phyloP scores from a whole-genome alignment of 805 yeast species.

The Tetrapisispora phaffii region DNA sequence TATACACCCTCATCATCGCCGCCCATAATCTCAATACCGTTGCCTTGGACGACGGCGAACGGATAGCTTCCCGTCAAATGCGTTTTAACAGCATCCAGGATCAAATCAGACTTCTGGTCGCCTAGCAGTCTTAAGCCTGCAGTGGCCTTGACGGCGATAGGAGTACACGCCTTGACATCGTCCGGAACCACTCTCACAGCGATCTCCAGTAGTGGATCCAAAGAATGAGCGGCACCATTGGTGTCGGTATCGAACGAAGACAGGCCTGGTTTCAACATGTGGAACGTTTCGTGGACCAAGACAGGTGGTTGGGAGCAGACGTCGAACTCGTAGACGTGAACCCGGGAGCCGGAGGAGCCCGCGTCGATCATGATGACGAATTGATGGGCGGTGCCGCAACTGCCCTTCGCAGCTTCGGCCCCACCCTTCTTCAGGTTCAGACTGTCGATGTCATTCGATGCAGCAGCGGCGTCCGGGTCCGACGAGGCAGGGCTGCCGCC shows the following conservation, averaged over 20 bases:
- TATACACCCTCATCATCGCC: conserved; percentile 97
- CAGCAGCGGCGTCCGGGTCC: not conserved
- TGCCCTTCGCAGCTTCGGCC: not conserved
- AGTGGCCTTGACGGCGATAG: conserved; percentile 94
- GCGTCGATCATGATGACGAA: conserved; percentile 95
- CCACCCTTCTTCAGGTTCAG: not conserved
- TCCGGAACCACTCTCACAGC: conserved; percentile 79
- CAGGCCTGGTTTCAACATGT: conserved; percentile 89
- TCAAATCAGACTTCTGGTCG: conserved; percentile 56
- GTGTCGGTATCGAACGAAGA: conserved; percentile 77
- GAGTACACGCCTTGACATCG: conserved; percentile 68
- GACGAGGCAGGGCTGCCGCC: not conserved
- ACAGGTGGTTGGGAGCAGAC: conserved; percentile 78
- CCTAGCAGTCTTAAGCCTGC: conserved; percentile 93
- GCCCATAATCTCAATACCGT: conserved; percentile 83
- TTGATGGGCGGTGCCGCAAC: conserved; percentile 40
- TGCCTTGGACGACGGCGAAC: conserved; percentile 75
- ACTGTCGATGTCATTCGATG: not conserved
- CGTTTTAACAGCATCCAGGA: conserved; percentile 63
- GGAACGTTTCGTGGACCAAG: conserved; percentile 68
- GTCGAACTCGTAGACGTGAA: conserved; percentile 87
- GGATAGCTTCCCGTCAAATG: conserved; percentile 79
- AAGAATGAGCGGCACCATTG: conserved; percentile 80
- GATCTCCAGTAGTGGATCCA: conserved; percentile 67
- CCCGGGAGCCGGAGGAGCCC: conserved; percentile 95